A percentile compares a stretch with the other conserved stretches of the same genome.
phyloP scores from a whole-genome alignment of 2,329 filamentous ascomycete species.

The Calycina marina region DNA sequence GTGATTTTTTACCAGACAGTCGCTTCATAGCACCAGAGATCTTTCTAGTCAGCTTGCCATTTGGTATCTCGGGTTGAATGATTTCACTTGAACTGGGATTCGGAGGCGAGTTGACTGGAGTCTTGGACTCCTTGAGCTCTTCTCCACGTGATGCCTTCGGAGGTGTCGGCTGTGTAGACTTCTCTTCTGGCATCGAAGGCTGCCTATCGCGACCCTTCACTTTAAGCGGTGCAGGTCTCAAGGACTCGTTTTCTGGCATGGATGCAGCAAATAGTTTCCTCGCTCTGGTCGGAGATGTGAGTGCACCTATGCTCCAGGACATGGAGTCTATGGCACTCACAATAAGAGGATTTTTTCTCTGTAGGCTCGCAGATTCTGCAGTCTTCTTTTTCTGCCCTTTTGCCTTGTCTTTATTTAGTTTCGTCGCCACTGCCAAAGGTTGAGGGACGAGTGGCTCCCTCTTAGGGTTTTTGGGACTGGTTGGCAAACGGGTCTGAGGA shows the following conservation, averaged over 20 bases:
- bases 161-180: too few species aligned
- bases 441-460: background rate
- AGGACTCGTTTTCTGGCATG: background rate
- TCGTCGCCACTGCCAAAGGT: background rate
- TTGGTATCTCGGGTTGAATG: constrained; percentile 1
- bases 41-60: constrained; percentile 1
- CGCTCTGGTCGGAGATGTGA: background rate
- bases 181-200: too few species aligned
- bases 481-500: background rate
- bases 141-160: too few species aligned
- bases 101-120: constrained; percentile 11
- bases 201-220: too few species aligned
- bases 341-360: background rate
- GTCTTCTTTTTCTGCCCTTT: background rate
- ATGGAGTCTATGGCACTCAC: constrained; percentile 1
- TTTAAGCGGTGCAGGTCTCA: background rate
- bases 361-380: background rate
- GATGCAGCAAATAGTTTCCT: background rate
- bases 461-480: background rate
- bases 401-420: background rate
- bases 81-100: constrained; percentile 5
- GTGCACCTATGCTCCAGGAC: constrained; percentile 1
- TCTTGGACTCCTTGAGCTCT: constrained; percentile 6
- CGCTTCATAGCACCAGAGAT: constrained; percentile 9
- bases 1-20: constrained; percentile 2